Base-by-base conservation (phyloP, 495 filamentous ascomycete species). In the Talaromyces borbonicus region DNA sequence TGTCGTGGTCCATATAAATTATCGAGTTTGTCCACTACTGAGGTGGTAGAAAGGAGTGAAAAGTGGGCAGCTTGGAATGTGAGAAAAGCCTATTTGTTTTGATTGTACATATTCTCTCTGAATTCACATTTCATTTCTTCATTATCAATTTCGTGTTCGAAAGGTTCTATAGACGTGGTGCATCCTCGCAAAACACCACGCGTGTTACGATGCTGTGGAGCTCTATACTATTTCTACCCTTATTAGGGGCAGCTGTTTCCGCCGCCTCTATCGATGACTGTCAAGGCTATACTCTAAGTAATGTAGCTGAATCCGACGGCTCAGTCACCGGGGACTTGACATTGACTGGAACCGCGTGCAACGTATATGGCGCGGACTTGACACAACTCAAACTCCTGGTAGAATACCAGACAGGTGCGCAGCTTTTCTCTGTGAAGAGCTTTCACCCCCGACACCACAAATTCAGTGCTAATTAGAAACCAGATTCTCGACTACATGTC, bases 401-500 rank as follows among this genome's bases (percentile, higher is more conserved):
- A 8, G 65, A 77, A 49, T 74, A 74, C 49, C 75, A 78, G 49
- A 62, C 69, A 31, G 16, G 41, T 44, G 32, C 0, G 41, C 32
- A 22, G 5, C 5, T 15, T 15, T 4, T 38, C 15, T 16, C 16
- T 7, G 16, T 11, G 40, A 30, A 16, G 14, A n/a, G n/a, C n/a
- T n/a, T n/a, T n/a, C n/a, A n/a, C n/a, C n/a, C n/a, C n/a, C n/a
- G n/a, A n/a, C n/a, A n/a, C n/a, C n/a, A n/a, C n/a, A 29, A n/a
- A 29, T 27, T 7, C 11, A n/a, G 16, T 31, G 41, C 41, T 43
- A 6, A 43, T 15, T n/a, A 11, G 9, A 20, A n/a, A 27, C 6
- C 26, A 89, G 85, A 84, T 35, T 72, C 74, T 22, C 82, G 87
- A n/a, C 77, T 93, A 7, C 87, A 92, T 60, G 83, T 93, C 51